Percentiles rank a stretch among this genome's conserved stretches.
Evolutionary conservation across 75 land plant species (phyloP).

Genomic region (Cunninghamia lanceolata): DNA sequence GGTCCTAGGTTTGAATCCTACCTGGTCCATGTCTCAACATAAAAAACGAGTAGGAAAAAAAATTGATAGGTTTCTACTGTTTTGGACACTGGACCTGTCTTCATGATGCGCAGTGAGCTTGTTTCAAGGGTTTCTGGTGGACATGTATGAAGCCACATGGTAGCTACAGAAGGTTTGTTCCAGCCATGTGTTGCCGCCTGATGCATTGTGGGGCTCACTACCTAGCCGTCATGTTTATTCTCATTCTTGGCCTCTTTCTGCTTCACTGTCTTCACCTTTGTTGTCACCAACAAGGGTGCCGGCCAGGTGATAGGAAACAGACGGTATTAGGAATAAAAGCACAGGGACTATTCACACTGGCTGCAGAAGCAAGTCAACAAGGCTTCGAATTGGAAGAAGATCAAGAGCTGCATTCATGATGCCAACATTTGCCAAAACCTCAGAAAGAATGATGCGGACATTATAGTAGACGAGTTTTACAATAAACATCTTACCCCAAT

Average conservation of each 20-base stretch:
- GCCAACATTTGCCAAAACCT: constrained; percentile 18
- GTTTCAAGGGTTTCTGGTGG: too few species aligned
- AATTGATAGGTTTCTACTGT: too few species aligned
- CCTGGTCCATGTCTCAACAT: too few species aligned
- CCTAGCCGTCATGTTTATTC: constrained; percentile 28
- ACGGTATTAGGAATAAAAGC: constrained; percentile 37
- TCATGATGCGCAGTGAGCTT: too few species aligned
- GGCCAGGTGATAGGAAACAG: constrained; percentile 37
- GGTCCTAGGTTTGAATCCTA: too few species aligned
- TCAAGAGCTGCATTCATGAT: constrained; percentile 32
- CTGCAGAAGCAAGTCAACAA: constrained; percentile 28
- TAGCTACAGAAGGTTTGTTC: too few species aligned
- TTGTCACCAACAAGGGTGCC: constrained; percentile 67
- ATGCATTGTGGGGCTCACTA: too few species aligned
- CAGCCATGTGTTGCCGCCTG: too few species aligned
- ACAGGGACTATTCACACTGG: constrained; percentile 36
- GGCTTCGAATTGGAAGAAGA: constrained; percentile 23
- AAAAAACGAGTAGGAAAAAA: too few species aligned
- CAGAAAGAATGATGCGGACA: neutral
- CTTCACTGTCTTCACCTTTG: constrained; percentile 71
- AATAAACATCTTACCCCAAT: too few species aligned
- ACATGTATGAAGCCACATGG: too few species aligned
- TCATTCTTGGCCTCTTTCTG: constrained; percentile 32
- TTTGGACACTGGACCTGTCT: too few species aligned
- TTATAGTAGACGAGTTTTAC: constrained; percentile 20